Base-by-base conservation (phyloP, 306 rosid species). In the Adenanthera pavonina region DNA sequence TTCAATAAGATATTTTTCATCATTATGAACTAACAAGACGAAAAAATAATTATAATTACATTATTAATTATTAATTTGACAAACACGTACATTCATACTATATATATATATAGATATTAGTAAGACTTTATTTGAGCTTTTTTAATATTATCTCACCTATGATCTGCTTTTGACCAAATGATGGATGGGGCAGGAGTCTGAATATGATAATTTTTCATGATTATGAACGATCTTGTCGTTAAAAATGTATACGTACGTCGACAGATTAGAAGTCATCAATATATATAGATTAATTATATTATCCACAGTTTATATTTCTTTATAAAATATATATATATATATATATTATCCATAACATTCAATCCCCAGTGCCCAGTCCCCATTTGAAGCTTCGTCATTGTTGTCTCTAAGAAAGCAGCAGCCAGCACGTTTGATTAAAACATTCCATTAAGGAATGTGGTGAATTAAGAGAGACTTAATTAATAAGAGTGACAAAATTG, bases 381-480 rank as follows among this genome's bases (percentile, higher is more conserved):
- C 69, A 35, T 57, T 40, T 66, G 54, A 75, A 67, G 72, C 86
- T 77, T 61, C 48, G 65, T 78, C 72, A 66, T 36, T 83, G 81
- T 72, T 80, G 87, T 79, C 74, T 38, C 84, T 69, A 40, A 53
- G 62, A 68, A 51, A 78, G 75, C 43, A 71, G 59, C 72, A 72
- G 3, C 38, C 71, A 60, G 61, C 79, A 25, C 30, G 30, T 25
- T 25, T 25, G 30, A 25, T 25, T 25, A 25, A 25, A 25, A 25
- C 30, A 25, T 25, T 25, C 30, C 30, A 25, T 25, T 25, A 25
- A 25, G 30, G 30, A 25, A 25, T 25, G 30, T 25, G 30, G 30
- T 25, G 30, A 25, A 25, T 25, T 25, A 25, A 25, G 30, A 25
- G 30, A 25, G 30, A 25, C 30, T 25, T 25, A 25, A 25, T 25